Conservation (phyloP, 371 early-diverging fungal species). For the Apophysomyces variabilis region DNA sequence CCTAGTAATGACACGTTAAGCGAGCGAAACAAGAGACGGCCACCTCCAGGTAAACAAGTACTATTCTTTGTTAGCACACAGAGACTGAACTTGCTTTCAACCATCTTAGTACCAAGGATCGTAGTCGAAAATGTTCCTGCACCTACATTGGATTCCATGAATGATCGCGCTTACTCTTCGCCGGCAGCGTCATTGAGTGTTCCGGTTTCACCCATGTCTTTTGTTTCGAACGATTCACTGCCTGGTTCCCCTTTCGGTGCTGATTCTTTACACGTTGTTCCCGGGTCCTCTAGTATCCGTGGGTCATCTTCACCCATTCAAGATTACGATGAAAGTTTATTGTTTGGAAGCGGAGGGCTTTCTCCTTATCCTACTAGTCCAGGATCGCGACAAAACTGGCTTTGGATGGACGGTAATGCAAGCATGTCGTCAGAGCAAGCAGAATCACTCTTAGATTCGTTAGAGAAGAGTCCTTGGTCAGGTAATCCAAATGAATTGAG, state of each 20-base stretch:
- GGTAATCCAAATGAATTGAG: constrained; percentile 19
- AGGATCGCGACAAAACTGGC: constrained; percentile 29
- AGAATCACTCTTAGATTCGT: constrained; percentile 37
- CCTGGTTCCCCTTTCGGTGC: constrained; percentile 21
- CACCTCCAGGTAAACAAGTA: constrained; percentile 23
- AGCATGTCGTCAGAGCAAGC: constrained; percentile 43
- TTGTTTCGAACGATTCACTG: constrained; percentile 30
- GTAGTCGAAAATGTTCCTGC: constrained; percentile 34
- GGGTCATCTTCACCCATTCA: constrained; percentile 26
- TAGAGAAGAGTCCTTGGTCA: constrained; percentile 40
- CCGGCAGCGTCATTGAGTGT: constrained; percentile 20
- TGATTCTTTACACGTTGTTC: constrained; percentile 25
- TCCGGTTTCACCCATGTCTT: constrained; percentile 41
- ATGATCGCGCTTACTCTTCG: constrained; percentile 10
- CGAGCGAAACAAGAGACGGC: constrained; percentile 12
- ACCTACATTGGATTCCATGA: neutral
- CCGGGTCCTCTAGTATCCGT: constrained; percentile 29
- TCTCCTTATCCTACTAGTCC: constrained; percentile 25
- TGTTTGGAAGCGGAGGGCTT: constrained; percentile 15
- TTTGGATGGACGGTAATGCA: constrained; percentile 38
- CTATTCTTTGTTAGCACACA: neutral
- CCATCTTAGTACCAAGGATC: constrained; percentile 37
- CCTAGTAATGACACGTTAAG: constrained; percentile 6
- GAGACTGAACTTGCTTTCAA: neutral
- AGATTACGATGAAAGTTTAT: constrained; percentile 24